Evolutionary conservation across 2,329 filamentous ascomycete genomes (phyloP), one percentile per base, ranked within the genome.

Genomic region (Chrysosporium keratinophilum): DNA sequence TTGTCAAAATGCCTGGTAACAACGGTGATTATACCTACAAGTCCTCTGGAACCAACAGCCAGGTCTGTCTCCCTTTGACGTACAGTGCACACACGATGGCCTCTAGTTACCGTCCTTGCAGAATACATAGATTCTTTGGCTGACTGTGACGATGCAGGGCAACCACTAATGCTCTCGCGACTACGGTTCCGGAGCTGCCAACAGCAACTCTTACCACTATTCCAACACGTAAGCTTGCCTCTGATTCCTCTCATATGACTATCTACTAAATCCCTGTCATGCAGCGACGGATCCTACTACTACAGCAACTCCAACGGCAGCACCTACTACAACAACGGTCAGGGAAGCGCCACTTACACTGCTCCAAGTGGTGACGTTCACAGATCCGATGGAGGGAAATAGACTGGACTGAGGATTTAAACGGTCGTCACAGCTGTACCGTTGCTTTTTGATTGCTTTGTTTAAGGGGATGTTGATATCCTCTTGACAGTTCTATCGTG

Each of bases 281-380:
- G 23, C 39, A 79, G 77, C 19, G 63, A 86, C 60, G 82, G 83
- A 37, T 85, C 81, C 1, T 87, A 87, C 74, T 86, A 87, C 72
- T 87, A 87, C 70, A 79, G 77, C 64, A 87, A 87, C 70, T 69
- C 81, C 44, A 77, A 84, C 58, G 81, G 82, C 12, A 84, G 79
- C 63, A 83, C 79, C 39, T 87, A 87, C 71, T 71, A 85, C 74
- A 84, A 85, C 68, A 67, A 75, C 59, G 81, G 82, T 43, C 64
- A 65, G 10, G 83, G 83, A 5, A 63, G 68, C 47, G 77, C 79
- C 20, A 80, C 69, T 15, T 87, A 87, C 69, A 87, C 79, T 15
- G 60, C 80, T 9, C 69, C 83, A 5, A 70, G 71, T 54, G 78
- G 76, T 45, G 62, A 60, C 11, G 50, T 46, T 12, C 9, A n/a